Evolutionary conservation across 805 yeast species (phyloP).

Genomic region (Lipomyces spencermartinsiae): DNA sequence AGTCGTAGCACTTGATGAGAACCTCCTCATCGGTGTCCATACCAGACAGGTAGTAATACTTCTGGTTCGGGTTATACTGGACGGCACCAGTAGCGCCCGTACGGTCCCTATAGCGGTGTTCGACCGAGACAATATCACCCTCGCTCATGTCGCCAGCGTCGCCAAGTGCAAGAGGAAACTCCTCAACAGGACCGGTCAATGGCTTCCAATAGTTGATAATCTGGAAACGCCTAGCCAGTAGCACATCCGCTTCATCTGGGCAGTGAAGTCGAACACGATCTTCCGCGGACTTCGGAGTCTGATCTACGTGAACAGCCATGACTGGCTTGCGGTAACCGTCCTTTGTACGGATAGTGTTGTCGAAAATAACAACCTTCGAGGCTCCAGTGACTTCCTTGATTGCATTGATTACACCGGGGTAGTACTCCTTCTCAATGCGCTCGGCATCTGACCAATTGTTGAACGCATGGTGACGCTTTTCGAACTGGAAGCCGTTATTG

Average conservation of each 20-base stretch:
- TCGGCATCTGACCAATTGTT: conserved; percentile 34
- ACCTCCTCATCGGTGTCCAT: conserved; percentile 38
- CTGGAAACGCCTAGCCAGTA: conserved; percentile 38
- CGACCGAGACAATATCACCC: conserved; percentile 36
- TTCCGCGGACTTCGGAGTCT: conserved; percentile 38
- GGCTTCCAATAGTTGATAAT: conserved; percentile 43
- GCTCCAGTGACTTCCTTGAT: conserved; percentile 40
- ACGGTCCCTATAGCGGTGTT: conserved; percentile 37
- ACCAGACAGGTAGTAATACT: conserved; percentile 36
- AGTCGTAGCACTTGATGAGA: conserved; percentile 39
- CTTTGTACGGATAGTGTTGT: conserved; percentile 38
- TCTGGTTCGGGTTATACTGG: conserved; percentile 34
- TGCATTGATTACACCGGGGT: conserved; percentile 36
- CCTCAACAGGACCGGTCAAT: conserved; percentile 31
- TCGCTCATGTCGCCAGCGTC: conserved; percentile 32
- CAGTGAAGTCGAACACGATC: conserved; percentile 38
- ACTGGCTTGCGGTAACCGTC: conserved; percentile 39
- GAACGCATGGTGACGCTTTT: conserved; percentile 23
- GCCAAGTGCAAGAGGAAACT: conserved; percentile 40
- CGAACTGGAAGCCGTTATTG: conserved; percentile 34
- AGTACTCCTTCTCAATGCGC: conserved; percentile 35
- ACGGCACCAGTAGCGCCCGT: conserved; percentile 40
- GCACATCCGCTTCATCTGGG: conserved; percentile 37
- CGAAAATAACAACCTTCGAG: conserved; percentile 36
- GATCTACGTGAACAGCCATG: conserved; percentile 39